Conservation (phyloP, 148 eudicot species). For the Rhododendron williamsianum region DNA sequence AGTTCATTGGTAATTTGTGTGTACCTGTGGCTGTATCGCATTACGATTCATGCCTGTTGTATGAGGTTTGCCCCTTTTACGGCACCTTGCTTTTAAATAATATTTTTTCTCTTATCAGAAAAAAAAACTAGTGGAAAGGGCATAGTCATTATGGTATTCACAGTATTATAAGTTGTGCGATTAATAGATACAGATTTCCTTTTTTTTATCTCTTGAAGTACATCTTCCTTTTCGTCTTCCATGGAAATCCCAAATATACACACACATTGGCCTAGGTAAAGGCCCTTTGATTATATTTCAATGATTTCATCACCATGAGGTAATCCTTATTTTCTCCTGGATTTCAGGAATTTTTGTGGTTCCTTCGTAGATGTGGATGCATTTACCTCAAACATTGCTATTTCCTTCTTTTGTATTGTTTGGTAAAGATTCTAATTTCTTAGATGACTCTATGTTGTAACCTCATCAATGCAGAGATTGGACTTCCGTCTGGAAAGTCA, state of each 20-base stretch:
- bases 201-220: neutral
- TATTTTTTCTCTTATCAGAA: neutral
- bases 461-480: constrained; percentile 58
- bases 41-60: neutral
- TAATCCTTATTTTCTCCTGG: neutral
- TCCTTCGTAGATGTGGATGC: neutral
- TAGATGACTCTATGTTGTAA: neutral
- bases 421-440: constrained; percentile 2
- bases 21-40: neutral
- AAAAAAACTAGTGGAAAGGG: neutral
- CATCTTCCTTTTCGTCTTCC: neutral
- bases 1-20: neutral
- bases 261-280: neutral
- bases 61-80: neutral
- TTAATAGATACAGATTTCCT: neutral
- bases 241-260: neutral
- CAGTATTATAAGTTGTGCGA: neutral
- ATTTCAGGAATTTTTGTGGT: neutral
- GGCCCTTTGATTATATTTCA: neutral
- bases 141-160: neutral
- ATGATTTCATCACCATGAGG: neutral
- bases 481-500: constrained; percentile 97
- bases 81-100: neutral
- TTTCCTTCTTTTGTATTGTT: neutral
- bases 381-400: neutral